Evolutionary conservation across 2,329 filamentous ascomycete species (phyloP).

Genomic region (Incumbomyces lentus): DNA sequence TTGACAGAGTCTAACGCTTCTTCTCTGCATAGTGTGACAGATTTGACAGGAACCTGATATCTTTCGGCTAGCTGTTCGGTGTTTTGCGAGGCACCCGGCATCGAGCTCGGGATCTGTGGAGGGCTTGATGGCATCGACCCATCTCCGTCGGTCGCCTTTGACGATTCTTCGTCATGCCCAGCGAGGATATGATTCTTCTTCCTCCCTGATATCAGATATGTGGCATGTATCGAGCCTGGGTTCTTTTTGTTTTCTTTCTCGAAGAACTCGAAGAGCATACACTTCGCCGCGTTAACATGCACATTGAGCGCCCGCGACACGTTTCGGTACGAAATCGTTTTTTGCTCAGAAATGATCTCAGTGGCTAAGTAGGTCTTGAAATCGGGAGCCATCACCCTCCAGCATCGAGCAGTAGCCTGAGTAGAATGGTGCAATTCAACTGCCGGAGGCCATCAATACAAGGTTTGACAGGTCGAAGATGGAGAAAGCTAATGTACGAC

Average conservation of each 20-base stretch:
- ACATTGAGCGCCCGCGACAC: constrained; percentile 74
- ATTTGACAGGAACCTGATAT: constrained; percentile 45
- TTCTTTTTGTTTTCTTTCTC: constrained; percentile 64
- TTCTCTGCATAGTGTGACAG: constrained; percentile 59
- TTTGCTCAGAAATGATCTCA: constrained; percentile 64
- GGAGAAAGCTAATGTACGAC: too few species aligned
- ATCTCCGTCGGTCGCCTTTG: constrained; percentile 52
- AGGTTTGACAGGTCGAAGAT: too few species aligned
- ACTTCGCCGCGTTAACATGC: constrained; percentile 79
- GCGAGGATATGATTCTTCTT: constrained; percentile 34
- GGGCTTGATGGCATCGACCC: constrained; percentile 52
- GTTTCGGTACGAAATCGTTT: constrained; percentile 67
- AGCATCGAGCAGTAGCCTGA: too few species aligned
- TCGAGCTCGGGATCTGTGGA: constrained; percentile 43
- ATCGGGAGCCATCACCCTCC: constrained; percentile 35
- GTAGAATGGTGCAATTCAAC: too few species aligned
- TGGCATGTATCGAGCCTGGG: constrained; percentile 69
- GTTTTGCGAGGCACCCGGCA: constrained; percentile 17
- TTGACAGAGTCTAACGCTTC: constrained; percentile 61
- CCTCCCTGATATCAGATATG: constrained; percentile 74
- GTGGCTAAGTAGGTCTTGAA: constrained; percentile 65
- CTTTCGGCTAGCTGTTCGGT: constrained; percentile 33
- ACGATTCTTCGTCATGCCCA: constrained; percentile 8
- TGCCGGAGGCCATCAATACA: too few species aligned
- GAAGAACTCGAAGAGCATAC: constrained; percentile 84